These are phyloP conservation scores for Silene vulgaris DNA, from an alignment of 179 eudicot species.

Conservation along the genomic window DNA sequence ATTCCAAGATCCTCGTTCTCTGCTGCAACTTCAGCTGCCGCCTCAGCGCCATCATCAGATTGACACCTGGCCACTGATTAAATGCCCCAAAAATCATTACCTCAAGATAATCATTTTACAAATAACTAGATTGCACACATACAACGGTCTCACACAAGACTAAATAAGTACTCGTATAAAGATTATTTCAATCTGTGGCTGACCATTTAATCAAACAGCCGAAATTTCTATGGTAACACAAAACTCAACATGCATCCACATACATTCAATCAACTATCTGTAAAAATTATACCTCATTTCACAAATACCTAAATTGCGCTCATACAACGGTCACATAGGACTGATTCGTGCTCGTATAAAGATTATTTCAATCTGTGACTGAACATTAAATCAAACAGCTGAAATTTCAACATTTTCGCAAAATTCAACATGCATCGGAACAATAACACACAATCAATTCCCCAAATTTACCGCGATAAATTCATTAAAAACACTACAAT, in stretches of 20 bases:
- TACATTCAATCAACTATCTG: slow-evolving; percentile 4
- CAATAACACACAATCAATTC: background rate
- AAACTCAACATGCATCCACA: background rate
- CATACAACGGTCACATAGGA: background rate
- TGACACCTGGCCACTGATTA: slow-evolving; percentile 56
- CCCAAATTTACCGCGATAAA: background rate
- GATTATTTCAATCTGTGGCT: background rate
- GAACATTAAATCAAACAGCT: background rate
- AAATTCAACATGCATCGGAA: slow-evolving; percentile 8
- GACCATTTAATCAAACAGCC: background rate
- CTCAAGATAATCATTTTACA: background rate
- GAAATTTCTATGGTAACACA: background rate
- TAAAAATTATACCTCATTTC: background rate
- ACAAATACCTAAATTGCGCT: background rate
- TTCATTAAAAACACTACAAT: background rate
- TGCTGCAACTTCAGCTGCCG: slow-evolving; percentile 32
- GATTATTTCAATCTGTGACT: background rate
- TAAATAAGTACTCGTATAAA: background rate
- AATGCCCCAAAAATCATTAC: slow-evolving; percentile 6
- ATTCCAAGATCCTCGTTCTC: slow-evolving; percentile 64
- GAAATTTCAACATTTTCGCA: background rate
- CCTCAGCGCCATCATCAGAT: slow-evolving; percentile 39
- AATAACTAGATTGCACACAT: background rate
- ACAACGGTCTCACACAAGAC: background rate
- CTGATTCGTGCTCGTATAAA: background rate